phyloP scores from a whole-genome alignment of 371 early-diverging fungal species.

The Actinomucor elegans region DNA sequence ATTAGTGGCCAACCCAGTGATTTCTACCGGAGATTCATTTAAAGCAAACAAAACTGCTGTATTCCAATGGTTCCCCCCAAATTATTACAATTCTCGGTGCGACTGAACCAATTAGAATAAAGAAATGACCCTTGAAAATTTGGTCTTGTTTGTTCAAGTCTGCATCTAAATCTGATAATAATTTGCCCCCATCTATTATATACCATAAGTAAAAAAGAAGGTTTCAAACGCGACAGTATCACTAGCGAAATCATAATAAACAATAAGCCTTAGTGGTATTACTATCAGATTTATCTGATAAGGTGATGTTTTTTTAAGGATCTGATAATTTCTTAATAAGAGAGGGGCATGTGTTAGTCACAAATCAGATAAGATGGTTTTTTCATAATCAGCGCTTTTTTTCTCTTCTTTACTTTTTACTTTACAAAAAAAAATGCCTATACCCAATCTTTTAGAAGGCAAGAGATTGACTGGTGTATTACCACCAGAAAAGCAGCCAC shows the following conservation, averaged over 20 bases:
- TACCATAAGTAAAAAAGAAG: not conserved
- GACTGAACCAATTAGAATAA: not conserved
- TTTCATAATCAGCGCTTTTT: not conserved
- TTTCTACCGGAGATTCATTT: too few species aligned
- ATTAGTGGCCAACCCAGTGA: too few species aligned
- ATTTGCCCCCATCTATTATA: not conserved
- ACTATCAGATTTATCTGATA: not conserved
- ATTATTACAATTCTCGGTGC: too few species aligned
- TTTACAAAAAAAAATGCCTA: conserved; percentile 3
- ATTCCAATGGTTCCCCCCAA: too few species aligned
- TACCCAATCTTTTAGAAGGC: conserved; percentile 32
- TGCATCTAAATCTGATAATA: conserved; percentile 6
- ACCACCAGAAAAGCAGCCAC: conserved; percentile 35
- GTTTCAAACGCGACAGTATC: not conserved
- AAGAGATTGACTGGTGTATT: conserved; percentile 36
- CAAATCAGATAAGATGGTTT: conserved; percentile 11
- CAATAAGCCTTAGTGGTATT: not conserved
- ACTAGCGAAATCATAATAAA: not conserved
- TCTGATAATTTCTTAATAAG: not conserved
- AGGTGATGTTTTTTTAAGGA: not conserved
- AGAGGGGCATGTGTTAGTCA: not conserved
- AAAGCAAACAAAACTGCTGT: too few species aligned
- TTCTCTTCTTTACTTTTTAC: not conserved
- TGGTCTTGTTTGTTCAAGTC: not conserved
- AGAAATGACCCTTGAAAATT: not conserved